Base-by-base conservation (phyloP, 75 land plant genomes). In the Azolla pinnata region DNA sequence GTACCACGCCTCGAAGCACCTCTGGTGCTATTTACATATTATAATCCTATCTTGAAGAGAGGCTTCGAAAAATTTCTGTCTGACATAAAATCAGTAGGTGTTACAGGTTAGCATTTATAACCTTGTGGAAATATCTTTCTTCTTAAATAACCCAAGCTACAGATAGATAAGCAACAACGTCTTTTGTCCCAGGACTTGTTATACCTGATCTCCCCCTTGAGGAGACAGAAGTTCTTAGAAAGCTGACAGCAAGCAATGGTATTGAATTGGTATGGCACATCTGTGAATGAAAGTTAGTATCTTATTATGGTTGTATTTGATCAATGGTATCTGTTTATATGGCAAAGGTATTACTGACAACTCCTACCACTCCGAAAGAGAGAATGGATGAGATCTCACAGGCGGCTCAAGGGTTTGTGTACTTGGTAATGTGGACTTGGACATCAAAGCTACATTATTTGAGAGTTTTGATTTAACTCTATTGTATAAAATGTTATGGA, bases 121-220 rank as follows among this genome's bases (percentile, higher is more conserved):
- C 29, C 16, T 45, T 47, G 17, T 18, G n/a, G 9, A 4, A 26
- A n/a, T n/a, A n/a, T n/a, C n/a, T n/a, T n/a, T n/a, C n/a, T n/a
- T n/a, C n/a, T n/a, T n/a, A n/a, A n/a, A n/a, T n/a, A n/a, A n/a
- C n/a, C n/a, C n/a, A n/a, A n/a, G n/a, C n/a, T n/a, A n/a, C n/a
- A n/a, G n/a, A n/a, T n/a, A n/a, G n/a, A n/a, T n/a, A n/a, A n/a
- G n/a, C n/a, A n/a, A n/a, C n/a, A n/a, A n/a, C n/a, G n/a, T n/a
- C n/a, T n/a, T n/a, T n/a, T n/a, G n/a, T n/a, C n/a, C n/a, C 68
- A 91, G 97, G 97, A 44, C 79, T 92, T 66, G 82, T 92, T 51
- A 88, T 92, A 26, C 97, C 97, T 28, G 97, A 92, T 80, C 77
- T 92, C 44, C 97, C 97, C 19, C 64, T 87, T 7, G 97, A 92